These are phyloP conservation scores for Iberis pinnata DNA, from an alignment of 345 rosid species.

Conservation along the genomic window DNA sequence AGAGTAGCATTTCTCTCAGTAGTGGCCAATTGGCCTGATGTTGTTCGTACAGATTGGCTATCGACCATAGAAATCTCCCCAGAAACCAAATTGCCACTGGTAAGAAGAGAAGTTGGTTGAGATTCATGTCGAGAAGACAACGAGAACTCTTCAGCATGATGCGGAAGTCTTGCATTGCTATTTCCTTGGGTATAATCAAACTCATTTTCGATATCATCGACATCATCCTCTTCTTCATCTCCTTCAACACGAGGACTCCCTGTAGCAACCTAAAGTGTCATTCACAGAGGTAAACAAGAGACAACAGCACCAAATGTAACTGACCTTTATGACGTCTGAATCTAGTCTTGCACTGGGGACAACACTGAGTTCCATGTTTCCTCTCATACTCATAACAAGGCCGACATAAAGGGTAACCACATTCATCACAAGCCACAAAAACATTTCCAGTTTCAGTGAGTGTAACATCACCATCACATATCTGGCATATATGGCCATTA, in stretches of 20 bases:
- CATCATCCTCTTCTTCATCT: slow-evolving; percentile 84
- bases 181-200: slow-evolving; percentile 59
- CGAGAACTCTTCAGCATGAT: slow-evolving; percentile 73
- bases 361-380: slow-evolving; percentile 88
- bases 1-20: slow-evolving; percentile 50
- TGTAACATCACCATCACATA: slow-evolving; percentile 83
- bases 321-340: slow-evolving; percentile 74
- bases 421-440: slow-evolving; percentile 90
- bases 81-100: slow-evolving; percentile 81
- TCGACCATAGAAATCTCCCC: slow-evolving; percentile 86
- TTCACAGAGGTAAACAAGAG: not conserved
- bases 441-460: slow-evolving; percentile 50
- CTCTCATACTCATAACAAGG: slow-evolving; percentile 95
- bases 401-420: slow-evolving; percentile 93
- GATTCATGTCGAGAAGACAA: slow-evolving; percentile 83
- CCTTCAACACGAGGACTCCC: slow-evolving; percentile 82
- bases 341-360: slow-evolving; percentile 97
- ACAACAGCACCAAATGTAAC: slow-evolving; percentile 3
- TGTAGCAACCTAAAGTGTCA: slow-evolving; percentile 24
- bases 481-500: slow-evolving; percentile 76
- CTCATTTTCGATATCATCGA: slow-evolving; percentile 84
- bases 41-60: slow-evolving; percentile 73
- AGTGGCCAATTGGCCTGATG: slow-evolving; percentile 86
- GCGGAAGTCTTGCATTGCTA: slow-evolving; percentile 48
- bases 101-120: slow-evolving; percentile 76